Evolutionary conservation across 768 basidiomycete genomes (phyloP).

Genomic region (Mrakia blollopis): DNA sequence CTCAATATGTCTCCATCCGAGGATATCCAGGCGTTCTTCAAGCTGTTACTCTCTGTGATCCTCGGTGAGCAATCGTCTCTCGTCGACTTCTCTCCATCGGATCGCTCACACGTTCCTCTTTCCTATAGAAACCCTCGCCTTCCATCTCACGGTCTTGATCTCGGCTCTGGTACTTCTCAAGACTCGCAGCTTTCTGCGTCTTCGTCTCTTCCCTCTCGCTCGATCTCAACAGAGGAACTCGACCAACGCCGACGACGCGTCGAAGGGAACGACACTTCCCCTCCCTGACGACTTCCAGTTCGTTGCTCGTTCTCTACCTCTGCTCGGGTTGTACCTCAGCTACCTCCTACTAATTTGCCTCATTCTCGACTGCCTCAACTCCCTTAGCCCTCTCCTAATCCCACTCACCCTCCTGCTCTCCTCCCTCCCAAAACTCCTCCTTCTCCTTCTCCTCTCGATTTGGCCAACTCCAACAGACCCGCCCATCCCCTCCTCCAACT

Average conservation of each 20-base stretch:
- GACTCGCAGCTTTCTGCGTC: neutral
- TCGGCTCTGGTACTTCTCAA: neutral
- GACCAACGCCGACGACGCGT: too few species aligned
- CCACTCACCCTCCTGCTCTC: slow-evolving; percentile 42
- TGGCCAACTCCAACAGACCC: slow-evolving; percentile 36
- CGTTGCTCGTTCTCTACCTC: slow-evolving; percentile 14
- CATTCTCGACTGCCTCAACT: neutral
- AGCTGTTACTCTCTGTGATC: neutral
- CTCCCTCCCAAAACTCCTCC: slow-evolving; percentile 42
- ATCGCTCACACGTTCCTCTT: neutral
- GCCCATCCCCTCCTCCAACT: neutral
- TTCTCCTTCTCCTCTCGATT: slow-evolving; percentile 42
- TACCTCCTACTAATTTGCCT: too few species aligned
- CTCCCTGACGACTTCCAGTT: slow-evolving; percentile 40
- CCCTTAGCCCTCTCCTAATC: slow-evolving; percentile 34
- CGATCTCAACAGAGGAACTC: slow-evolving; percentile 22
- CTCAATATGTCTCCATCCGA: neutral
- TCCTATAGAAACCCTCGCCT: neutral
- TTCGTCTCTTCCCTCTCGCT: neutral
- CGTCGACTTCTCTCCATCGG: neutral
- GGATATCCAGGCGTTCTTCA: neutral
- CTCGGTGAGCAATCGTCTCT: neutral
- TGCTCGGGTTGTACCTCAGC: too few species aligned
- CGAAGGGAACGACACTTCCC: slow-evolving; percentile 32
- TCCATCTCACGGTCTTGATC: neutral